A percentile compares a stretch with the other conserved stretches of the same genome.
These are phyloP conservation scores for Fusarium sp. DNA, from an alignment of 2,329 filamentous ascomycete species.

Conservation along the genomic window DNA sequence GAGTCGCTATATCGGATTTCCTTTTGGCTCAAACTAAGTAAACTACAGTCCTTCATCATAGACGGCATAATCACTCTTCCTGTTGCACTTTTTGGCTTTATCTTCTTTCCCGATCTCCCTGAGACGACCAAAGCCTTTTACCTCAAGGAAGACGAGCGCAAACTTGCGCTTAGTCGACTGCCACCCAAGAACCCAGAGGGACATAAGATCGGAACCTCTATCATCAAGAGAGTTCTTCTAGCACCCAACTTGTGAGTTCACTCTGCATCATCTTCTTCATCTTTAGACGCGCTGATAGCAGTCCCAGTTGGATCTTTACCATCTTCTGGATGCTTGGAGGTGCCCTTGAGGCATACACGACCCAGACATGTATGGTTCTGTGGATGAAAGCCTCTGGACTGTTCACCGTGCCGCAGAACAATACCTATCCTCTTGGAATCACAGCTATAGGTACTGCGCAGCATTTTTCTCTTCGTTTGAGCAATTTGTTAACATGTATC, in stretches of 20 bases:
- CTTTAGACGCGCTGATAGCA: background rate
- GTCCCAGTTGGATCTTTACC: constrained; percentile 45
- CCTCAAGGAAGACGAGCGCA: constrained; percentile 49
- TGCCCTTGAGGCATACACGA: constrained; percentile 48
- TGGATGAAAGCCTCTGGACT: constrained; percentile 43
- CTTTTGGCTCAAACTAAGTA: no score
- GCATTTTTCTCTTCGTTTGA: no score
- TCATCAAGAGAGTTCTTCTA: constrained; percentile 38
- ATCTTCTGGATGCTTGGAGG: constrained; percentile 50
- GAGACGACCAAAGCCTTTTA: constrained; percentile 51
- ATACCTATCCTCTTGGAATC: constrained; percentile 53
- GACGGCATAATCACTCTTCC: constrained; percentile 30
- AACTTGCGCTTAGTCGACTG: constrained; percentile 54
- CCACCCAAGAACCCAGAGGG: constrained; percentile 42
- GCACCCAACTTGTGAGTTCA: constrained; percentile 33
- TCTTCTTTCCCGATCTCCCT: constrained; percentile 62
- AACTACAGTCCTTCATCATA: no score
- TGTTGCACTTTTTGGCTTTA: constrained; percentile 62
- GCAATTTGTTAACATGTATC: no score
- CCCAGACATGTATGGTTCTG: constrained; percentile 43
- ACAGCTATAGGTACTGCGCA: constrained; percentile 30
- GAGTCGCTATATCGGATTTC: no score
- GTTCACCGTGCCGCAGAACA: constrained; percentile 49
- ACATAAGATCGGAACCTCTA: constrained; percentile 37
- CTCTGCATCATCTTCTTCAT: no score